Percentiles rank a stretch among this genome's conserved stretches.
phyloP scores from a whole-genome alignment of 1,284 basidiomycete genomes.

The Tylopilus sp. region DNA sequence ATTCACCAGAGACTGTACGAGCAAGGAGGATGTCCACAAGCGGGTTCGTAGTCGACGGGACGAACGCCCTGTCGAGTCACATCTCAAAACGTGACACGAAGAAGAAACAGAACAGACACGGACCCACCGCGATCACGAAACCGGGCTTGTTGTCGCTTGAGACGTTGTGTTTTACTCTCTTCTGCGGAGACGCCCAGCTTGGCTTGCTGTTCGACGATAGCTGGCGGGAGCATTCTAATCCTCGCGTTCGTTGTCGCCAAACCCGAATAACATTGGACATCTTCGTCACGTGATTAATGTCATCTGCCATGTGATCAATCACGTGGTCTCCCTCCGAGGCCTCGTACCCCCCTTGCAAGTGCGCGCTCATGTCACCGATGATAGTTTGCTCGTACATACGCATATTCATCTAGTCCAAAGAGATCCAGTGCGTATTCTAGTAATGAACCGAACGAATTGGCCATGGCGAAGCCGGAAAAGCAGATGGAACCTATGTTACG shows the following conservation, averaged over 20 bases:
- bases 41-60: conserved; percentile 38
- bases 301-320: conserved; percentile 7
- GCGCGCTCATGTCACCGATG: no score
- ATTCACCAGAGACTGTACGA: conserved; percentile 42
- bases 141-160: conserved; percentile 54
- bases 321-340: no score
- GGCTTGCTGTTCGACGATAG: conserved; percentile 21
- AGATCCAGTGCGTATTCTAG: background rate
- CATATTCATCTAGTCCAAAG: background rate
- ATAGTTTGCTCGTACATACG: no score
- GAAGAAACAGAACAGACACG: conserved; percentile 20
- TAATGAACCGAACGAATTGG: background rate
- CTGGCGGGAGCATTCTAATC: conserved; percentile 10
- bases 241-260: conserved; percentile 16
- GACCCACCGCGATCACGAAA: conserved; percentile 64
- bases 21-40: conserved; percentile 40
- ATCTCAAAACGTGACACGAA: conserved; percentile 2
- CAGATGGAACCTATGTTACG: background rate
- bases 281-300: conserved; percentile 1
- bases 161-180: conserved; percentile 52
- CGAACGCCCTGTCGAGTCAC: conserved; percentile 34
- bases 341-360: no score
- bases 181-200: conserved; percentile 38
- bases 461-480: background rate
- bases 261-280: background rate